A percentile compares a stretch with the other conserved stretches of the same genome.
These are phyloP conservation scores for Vigna angularis DNA, from an alignment of 306 rosid genomes.

Conservation along the genomic window DNA sequence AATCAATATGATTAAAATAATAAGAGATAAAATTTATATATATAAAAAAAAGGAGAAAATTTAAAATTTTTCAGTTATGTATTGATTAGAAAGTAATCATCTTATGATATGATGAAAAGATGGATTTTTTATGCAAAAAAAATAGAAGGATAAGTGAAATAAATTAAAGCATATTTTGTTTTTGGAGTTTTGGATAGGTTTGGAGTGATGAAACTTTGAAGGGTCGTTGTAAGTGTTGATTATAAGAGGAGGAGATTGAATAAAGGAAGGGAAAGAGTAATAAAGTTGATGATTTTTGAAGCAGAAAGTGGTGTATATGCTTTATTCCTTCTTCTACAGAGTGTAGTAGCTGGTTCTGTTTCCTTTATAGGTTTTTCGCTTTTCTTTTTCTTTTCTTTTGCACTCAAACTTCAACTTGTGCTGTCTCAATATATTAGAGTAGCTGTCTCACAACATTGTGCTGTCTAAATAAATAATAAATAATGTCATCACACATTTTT, in stretches of 20 bases:
- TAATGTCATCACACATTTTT: no score
- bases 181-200: not conserved
- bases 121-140: not conserved
- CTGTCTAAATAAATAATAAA: no score
- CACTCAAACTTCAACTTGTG: not conserved
- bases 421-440: not conserved
- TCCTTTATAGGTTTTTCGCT: not conserved
- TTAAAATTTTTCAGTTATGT: no score
- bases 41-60: not conserved
- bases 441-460: no score
- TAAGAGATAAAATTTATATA: not conserved
- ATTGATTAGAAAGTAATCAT: no score
- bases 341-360: conserved; percentile 33
- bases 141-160: not conserved
- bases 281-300: conserved; percentile 39
- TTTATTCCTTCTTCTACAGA: conserved; percentile 46
- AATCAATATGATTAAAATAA: not conserved
- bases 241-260: not conserved
- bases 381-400: conserved; percentile 27
- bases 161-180: not conserved
- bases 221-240: not conserved
- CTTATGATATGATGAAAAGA: not conserved
- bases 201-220: not conserved
- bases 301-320: conserved; percentile 42
- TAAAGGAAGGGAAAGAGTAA: conserved; percentile 11